A percentile compares a stretch with the other conserved stretches of the same genome.
Conservation (phyloP, 148 eudicot species). For the Rhododendron ovatum region DNA sequence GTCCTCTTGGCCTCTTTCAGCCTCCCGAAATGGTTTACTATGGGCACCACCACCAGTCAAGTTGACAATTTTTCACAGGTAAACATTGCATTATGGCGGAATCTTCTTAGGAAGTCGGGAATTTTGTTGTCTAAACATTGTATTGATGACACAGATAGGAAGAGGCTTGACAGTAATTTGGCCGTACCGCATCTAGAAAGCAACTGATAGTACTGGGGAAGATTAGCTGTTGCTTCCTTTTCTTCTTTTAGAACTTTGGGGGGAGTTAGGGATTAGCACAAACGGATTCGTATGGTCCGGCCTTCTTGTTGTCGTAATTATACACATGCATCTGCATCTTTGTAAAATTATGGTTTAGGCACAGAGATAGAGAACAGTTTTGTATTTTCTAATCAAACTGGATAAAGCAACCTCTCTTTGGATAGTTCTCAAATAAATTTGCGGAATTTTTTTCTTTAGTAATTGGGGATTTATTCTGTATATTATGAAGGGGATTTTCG, state of each 20-base stretch:
- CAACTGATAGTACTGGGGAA: not conserved
- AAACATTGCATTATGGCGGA: not conserved
- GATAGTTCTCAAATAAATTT: not conserved
- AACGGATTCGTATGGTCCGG: not conserved
- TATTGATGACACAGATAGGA: not conserved
- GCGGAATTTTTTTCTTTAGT: not conserved
- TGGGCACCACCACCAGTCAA: constrained; percentile 57
- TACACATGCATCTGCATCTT: constrained; percentile 1
- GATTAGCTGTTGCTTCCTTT: not conserved
- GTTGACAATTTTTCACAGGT: constrained; percentile 17
- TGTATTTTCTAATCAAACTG: constrained; percentile 6
- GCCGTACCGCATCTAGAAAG: not conserved
- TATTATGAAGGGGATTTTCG: not conserved
- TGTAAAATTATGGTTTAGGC: constrained; percentile 2
- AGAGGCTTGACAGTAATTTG: not conserved
- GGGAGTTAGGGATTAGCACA: not conserved
- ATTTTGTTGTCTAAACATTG: not conserved
- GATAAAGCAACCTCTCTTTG: not conserved
- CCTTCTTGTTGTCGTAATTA: not conserved
- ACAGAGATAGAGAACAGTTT: not conserved
- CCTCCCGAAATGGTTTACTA: constrained; percentile 75
- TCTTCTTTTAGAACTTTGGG: not conserved
- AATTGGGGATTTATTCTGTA: not conserved
- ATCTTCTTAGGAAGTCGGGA: not conserved
- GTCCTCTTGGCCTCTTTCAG: constrained; percentile 48